Percentiles rank a stretch among this genome's conserved stretches.
These are phyloP conservation scores for Tylopilus rubrobrunneus DNA, from an alignment of 768 basidiomycete species.

Conservation along the genomic window DNA sequence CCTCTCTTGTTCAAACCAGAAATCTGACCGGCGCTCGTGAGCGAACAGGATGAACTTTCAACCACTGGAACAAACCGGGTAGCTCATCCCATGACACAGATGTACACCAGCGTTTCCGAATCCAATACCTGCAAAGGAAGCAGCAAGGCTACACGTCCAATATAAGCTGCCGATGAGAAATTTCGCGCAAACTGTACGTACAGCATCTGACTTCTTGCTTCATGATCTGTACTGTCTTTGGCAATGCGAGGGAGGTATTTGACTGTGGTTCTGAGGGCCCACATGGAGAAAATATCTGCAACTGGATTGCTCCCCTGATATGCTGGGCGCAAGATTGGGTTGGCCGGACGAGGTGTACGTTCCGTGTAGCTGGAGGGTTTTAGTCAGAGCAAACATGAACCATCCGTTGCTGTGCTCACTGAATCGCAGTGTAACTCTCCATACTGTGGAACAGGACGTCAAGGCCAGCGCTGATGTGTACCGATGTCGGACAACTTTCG, in stretches of 20 bases:
- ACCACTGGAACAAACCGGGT: conserved; percentile 52
- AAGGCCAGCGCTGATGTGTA: conserved; percentile 92
- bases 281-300: conserved; percentile 92
- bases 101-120: conserved; percentile 94
- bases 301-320: conserved; percentile 95
- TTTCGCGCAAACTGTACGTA: conserved; percentile 32
- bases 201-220: conserved; percentile 92
- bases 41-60: not conserved
- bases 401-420: conserved; percentile 44
- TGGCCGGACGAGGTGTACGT: conserved; percentile 82
- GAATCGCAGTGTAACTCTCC: conserved; percentile 93
- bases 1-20: conserved; percentile 94
- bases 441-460: conserved; percentile 96
- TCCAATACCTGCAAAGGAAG: conserved; percentile 93
- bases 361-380: conserved; percentile 67
- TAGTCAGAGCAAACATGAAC: conserved; percentile 2
- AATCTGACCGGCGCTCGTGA: conserved; percentile 46
- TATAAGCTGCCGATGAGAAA: not conserved
- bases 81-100: conserved; percentile 86
- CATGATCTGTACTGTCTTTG: conserved; percentile 70
- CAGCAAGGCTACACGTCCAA: conserved; percentile 57
- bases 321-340: conserved; percentile 87
- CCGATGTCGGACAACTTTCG: conserved; percentile 82
- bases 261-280: conserved; percentile 89
- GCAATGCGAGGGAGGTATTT: conserved; percentile 86